Conservation (phyloP, 768 basidiomycete species). For the Strobilomyces dryophilus region DNA sequence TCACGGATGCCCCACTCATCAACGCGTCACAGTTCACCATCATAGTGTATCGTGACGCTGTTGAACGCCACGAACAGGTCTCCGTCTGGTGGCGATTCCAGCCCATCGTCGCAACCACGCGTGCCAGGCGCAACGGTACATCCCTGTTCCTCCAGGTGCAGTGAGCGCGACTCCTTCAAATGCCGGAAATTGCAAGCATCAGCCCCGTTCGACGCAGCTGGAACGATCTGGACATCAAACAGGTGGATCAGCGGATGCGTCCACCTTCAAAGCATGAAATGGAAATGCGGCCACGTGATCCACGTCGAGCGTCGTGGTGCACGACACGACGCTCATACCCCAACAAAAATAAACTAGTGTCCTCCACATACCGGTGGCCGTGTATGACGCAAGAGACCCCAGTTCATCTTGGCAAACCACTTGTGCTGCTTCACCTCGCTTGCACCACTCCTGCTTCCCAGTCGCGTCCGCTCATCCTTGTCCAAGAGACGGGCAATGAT, state of each 20-base stretch:
- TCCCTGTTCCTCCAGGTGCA: constrained; percentile 78
- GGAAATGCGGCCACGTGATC: constrained; percentile 12
- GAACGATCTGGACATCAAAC: constrained; percentile 62
- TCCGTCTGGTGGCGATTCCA: constrained; percentile 41
- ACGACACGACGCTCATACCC: background rate
- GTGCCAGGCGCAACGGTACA: constrained; percentile 35
- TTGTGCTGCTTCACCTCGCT: constrained; percentile 99
- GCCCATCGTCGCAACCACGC: constrained; percentile 41
- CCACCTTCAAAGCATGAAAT: constrained; percentile 13
- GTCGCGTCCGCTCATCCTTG: constrained; percentile 84
- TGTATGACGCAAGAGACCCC: constrained; percentile 91
- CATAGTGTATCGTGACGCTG: constrained; percentile 85
- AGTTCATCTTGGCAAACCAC: constrained; percentile 96
- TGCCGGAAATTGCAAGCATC: constrained; percentile 90
- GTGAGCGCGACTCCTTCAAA: constrained; percentile 84
- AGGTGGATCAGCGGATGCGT: constrained; percentile 23
- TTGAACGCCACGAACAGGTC: constrained; percentile 87
- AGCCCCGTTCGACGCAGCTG: constrained; percentile 63
- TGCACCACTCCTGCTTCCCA: constrained; percentile 92
- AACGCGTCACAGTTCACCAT: constrained; percentile 51
- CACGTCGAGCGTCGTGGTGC: background rate
- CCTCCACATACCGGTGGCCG: constrained; percentile 79
- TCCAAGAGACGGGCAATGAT: constrained; percentile 81
- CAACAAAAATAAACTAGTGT: background rate
- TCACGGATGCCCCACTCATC: background rate